These are phyloP conservation scores for Gossypium turneri DNA, from an alignment of 345 rosid species.

Conservation along the genomic window DNA sequence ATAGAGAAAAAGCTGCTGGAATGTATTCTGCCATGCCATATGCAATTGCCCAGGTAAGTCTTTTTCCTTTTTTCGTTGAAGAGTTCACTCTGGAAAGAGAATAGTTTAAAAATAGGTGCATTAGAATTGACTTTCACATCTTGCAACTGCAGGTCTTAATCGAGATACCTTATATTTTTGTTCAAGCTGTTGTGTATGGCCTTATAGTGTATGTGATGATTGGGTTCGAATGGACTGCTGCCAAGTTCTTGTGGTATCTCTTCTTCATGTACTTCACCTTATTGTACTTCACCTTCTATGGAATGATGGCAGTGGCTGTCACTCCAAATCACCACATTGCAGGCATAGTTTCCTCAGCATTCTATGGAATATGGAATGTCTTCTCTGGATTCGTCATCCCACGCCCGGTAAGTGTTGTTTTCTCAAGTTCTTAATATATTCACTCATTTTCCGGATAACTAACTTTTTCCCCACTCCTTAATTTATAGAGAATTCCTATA, in stretches of 20 bases:
- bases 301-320: slow-evolving; percentile 66
- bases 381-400: slow-evolving; percentile 65
- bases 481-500: slow-evolving; percentile 35
- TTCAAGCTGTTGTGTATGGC: slow-evolving; percentile 44
- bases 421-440: not conserved
- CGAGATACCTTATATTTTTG: slow-evolving; percentile 55
- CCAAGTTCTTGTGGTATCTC: slow-evolving; percentile 58
- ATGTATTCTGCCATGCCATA: slow-evolving; percentile 80
- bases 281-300: slow-evolving; percentile 61
- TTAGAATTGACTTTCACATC: not conserved
- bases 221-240: slow-evolving; percentile 51
- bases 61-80: not conserved
- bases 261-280: slow-evolving; percentile 56
- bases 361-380: slow-evolving; percentile 52
- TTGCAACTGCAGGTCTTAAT: slow-evolving; percentile 33
- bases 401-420: slow-evolving; percentile 35
- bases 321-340: slow-evolving; percentile 63
- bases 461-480: not conserved
- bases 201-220: slow-evolving; percentile 57
- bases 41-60: slow-evolving; percentile 51
- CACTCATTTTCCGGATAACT: not conserved
- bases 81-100: not conserved
- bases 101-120: not conserved
- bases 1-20: slow-evolving; percentile 76
- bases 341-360: slow-evolving; percentile 46